phyloP scores from a whole-genome alignment of 2,329 filamentous ascomycete species.

The Paraphoma sp. region DNA sequence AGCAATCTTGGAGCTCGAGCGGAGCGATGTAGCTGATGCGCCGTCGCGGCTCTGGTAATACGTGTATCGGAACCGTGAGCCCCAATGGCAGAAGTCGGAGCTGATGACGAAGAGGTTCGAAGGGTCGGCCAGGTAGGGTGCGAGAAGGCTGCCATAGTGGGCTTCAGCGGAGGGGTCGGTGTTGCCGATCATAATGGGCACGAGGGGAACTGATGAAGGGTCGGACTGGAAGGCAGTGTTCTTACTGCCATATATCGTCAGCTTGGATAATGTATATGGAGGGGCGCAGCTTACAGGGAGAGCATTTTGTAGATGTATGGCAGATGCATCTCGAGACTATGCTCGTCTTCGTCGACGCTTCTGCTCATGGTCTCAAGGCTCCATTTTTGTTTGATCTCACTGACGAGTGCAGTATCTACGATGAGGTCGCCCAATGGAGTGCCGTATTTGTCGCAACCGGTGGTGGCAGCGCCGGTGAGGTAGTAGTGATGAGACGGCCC shows the following conservation, averaged over 20 bases:
- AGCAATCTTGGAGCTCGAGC: constrained; percentile 53
- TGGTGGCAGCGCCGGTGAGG: constrained; percentile 77
- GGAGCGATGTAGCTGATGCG: constrained; percentile 41
- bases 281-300: constrained; percentile 49
- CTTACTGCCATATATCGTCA: constrained; percentile 30
- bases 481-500: constrained; percentile 92
- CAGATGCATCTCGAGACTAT: constrained; percentile 96
- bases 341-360: constrained; percentile 77
- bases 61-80: constrained; percentile 80
- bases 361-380: constrained; percentile 61
- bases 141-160: constrained; percentile 71
- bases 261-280: too few relatives aligned
- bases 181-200: constrained; percentile 86
- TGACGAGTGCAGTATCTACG: constrained; percentile 67
- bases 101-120: constrained; percentile 85
- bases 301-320: constrained; percentile 88
- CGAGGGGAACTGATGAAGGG: constrained; percentile 72
- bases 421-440: constrained; percentile 76
- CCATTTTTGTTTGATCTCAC: constrained; percentile 48
- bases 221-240: constrained; percentile 32
- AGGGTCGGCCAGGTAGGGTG: constrained; percentile 62
- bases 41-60: constrained; percentile 68
- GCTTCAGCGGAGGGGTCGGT: constrained; percentile 72
- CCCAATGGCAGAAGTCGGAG: constrained; percentile 99
- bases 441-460: constrained; percentile 71